A percentile compares a stretch with the other conserved stretches of the same genome.
phyloP scores from a whole-genome alignment of 805 yeast species.

The Scheffersomyces coipomensis region DNA sequence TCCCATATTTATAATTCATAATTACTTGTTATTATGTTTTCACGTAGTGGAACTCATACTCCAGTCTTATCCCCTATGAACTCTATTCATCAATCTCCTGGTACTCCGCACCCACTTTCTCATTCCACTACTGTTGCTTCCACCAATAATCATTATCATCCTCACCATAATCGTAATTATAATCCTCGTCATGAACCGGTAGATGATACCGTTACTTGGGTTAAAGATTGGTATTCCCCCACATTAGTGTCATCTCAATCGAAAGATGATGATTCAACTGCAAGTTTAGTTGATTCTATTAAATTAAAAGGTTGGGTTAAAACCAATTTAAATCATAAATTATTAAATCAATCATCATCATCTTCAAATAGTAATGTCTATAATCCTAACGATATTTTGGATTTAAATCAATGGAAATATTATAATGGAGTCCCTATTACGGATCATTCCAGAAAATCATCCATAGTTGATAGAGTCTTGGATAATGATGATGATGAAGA shows the following conservation, averaged over 20 bases:
- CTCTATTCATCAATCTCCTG: not conserved
- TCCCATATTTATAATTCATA: not conserved
- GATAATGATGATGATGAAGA: constrained; percentile 21
- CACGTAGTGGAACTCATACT: constrained; percentile 17
- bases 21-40: constrained; percentile 14
- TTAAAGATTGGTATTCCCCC: constrained; percentile 38
- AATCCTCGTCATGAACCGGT: constrained; percentile 15
- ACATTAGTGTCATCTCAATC: constrained; percentile 5
- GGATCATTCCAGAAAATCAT: constrained; percentile 20
- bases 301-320: constrained; percentile 40
- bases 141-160: no score
- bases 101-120: no score
- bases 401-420: constrained; percentile 37
- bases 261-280: not conserved
- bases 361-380: constrained; percentile 5
- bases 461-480: constrained; percentile 15
- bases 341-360: no score
- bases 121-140: no score
- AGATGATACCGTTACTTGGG: constrained; percentile 32
- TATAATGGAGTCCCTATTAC: constrained; percentile 49
- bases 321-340: constrained; percentile 17
- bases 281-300: constrained; percentile 8
- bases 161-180: no score
- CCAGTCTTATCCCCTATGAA: constrained; percentile 7
- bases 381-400: constrained; percentile 39